A percentile compares a stretch with the other conserved stretches of the same genome.
These are phyloP conservation scores for Echinochloa phyllopogon DNA, from an alignment of 176 grass and related monocot genomes.

Conservation along the genomic window DNA sequence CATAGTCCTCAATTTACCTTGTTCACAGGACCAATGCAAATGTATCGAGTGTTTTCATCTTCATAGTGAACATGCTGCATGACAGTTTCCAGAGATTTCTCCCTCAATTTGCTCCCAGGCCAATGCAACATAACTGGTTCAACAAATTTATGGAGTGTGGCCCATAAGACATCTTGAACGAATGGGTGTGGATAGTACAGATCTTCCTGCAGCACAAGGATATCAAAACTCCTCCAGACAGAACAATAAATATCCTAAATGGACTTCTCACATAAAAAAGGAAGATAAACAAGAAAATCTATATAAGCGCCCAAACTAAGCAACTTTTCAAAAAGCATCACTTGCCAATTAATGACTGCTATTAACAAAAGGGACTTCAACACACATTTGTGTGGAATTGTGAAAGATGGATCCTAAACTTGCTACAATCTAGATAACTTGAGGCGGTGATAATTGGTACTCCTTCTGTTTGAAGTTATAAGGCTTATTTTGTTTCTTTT, in stretches of 20 bases:
- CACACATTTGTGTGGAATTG: not conserved
- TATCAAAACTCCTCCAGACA: conserved; percentile 21
- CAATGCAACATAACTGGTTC: conserved; percentile 86
- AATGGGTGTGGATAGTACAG: conserved; percentile 93
- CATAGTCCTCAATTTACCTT: conserved; percentile 66
- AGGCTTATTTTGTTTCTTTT: too few species aligned
- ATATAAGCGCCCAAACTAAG: too few species aligned
- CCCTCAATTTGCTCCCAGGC: conserved; percentile 84
- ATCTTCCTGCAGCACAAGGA: conserved; percentile 80
- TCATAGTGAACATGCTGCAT: conserved; percentile 98
- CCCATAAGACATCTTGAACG: conserved; percentile 94
- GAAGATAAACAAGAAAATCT: conserved; percentile 11
- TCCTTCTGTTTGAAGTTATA: too few species aligned
- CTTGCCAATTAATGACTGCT: not conserved
- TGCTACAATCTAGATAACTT: not conserved
- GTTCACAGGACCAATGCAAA: conserved; percentile 97
- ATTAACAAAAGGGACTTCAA: not conserved
- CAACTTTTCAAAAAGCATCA: conserved; percentile 10
- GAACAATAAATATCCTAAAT: conserved; percentile 26
- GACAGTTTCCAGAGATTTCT: conserved; percentile 71
- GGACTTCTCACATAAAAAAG: conserved; percentile 1
- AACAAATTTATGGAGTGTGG: conserved; percentile 88
- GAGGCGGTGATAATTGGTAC: not conserved
- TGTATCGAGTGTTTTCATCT: conserved; percentile 94
- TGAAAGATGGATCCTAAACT: not conserved